Conservation (phyloP, 1,139 yeast genomes). For the Lodderomyces jiufengensis region DNA sequence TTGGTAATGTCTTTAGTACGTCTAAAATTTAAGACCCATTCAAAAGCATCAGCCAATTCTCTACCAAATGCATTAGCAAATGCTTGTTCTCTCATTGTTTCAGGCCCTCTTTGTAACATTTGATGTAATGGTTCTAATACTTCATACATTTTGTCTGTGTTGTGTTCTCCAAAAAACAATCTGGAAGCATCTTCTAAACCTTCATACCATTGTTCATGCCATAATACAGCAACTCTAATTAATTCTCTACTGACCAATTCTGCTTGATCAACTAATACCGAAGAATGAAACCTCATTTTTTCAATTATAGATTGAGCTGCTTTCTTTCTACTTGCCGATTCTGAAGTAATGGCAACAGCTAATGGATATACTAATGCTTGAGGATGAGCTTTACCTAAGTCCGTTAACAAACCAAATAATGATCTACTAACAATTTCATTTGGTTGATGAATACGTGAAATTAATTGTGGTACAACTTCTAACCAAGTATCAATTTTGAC, state of each 20-base stretch:
- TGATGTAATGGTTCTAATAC: constrained; percentile 87
- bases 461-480: constrained; percentile 91
- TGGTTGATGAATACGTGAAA: constrained; percentile 95
- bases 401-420: constrained; percentile 75
- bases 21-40: constrained; percentile 86
- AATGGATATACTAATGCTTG: constrained; percentile 94
- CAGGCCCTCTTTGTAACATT: constrained; percentile 82
- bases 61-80: constrained; percentile 93
- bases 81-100: constrained; percentile 87
- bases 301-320: constrained; percentile 92
- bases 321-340: constrained; percentile 79
- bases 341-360: constrained; percentile 94
- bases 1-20: constrained; percentile 83
- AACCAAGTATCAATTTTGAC: constrained; percentile 92
- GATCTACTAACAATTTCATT: constrained; percentile 80
- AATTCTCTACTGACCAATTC: constrained; percentile 91
- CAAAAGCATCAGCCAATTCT: constrained; percentile 88
- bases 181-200: constrained; percentile 96
- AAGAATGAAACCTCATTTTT: constrained; percentile 85
- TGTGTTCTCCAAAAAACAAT: constrained; percentile 89
- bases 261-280: constrained; percentile 84
- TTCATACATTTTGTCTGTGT: constrained; percentile 90
- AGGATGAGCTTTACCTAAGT: constrained; percentile 92
- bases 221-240: constrained; percentile 88
- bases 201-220: constrained; percentile 99